Conservation (phyloP, 768 basidiomycete genomes). For the Mycena floridula region DNA sequence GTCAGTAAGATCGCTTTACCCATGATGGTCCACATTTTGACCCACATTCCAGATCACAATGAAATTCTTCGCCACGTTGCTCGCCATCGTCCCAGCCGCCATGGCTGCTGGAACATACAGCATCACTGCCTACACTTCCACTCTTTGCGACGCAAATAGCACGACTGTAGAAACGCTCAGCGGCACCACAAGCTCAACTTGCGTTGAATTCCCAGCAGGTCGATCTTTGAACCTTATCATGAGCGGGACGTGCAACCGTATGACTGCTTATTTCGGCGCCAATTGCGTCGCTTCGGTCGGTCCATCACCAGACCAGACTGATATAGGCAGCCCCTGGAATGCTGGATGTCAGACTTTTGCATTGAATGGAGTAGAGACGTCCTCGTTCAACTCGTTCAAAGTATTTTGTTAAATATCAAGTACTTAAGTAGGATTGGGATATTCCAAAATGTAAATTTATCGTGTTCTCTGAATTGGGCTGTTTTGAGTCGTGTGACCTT, state of each 20-base stretch:
- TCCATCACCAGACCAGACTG: conserved; percentile 2
- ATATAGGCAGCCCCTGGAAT: conserved; percentile 4
- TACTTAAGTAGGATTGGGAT: too few species aligned
- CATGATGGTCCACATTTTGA: too few species aligned
- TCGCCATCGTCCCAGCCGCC: neutral
- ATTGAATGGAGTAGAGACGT: conserved; percentile 1
- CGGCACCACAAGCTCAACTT: conserved; percentile 2
- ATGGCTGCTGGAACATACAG: neutral
- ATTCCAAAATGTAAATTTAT: too few species aligned
- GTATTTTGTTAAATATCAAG: conserved; percentile 30
- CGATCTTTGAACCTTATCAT: conserved; percentile 4
- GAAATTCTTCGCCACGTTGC: neutral
- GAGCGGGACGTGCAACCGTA: conserved; percentile 2
- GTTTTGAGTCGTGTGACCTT: too few species aligned
- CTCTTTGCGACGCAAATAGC: neutral
- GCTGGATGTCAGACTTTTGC: conserved; percentile 6
- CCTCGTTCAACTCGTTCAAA: conserved; percentile 7
- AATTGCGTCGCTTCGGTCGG: conserved; percentile 1
- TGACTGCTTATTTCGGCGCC: conserved; percentile 5
- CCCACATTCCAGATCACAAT: too few species aligned
- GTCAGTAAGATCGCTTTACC: too few species aligned
- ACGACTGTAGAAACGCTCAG: neutral
- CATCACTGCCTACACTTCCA: conserved; percentile 1
- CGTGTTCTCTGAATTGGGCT: too few species aligned
- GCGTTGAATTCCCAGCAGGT: conserved; percentile 4